Evolutionary conservation across 495 filamentous ascomycete species (phyloP).

Genomic region (Lepraria neglecta): DNA sequence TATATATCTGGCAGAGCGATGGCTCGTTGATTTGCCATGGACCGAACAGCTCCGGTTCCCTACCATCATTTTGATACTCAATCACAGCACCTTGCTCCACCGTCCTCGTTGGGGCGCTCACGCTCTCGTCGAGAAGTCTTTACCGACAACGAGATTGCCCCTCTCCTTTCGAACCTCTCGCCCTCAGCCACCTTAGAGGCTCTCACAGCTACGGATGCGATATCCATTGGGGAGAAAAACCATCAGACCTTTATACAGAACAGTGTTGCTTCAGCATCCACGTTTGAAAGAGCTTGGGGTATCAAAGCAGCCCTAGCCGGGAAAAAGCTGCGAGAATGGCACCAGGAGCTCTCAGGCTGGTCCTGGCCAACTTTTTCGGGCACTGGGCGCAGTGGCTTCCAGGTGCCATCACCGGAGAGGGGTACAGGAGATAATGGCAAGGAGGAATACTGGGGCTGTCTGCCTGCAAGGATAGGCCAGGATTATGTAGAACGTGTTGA

Average conservation of each 20-base stretch:
- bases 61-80: neutral
- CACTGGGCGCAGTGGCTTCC: constrained; percentile 44
- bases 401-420: constrained; percentile 42
- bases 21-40: constrained; percentile 15
- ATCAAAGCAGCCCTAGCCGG: constrained; percentile 67
- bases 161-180: constrained; percentile 49
- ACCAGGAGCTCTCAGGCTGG: constrained; percentile 70
- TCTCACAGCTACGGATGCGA: constrained; percentile 48
- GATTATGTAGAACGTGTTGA: constrained; percentile 69
- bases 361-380: constrained; percentile 51
- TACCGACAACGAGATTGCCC: constrained; percentile 35
- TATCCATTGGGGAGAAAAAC: constrained; percentile 43
- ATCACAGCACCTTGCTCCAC: constrained; percentile 14
- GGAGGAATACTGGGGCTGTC: constrained; percentile 59
- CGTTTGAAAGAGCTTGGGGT: constrained; percentile 63
- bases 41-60: constrained; percentile 1
- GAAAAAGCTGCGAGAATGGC: constrained; percentile 69
- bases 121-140: constrained; percentile 28
- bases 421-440: constrained; percentile 28
- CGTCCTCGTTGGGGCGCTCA: constrained; percentile 31
- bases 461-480: constrained; percentile 54
- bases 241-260: constrained; percentile 50
- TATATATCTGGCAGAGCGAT: constrained; percentile 1
- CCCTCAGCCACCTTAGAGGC: constrained; percentile 51
- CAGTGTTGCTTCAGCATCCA: constrained; percentile 61